These are phyloP conservation scores for Gaultheria prostrata DNA, from an alignment of 148 eudicot species.

Conservation along the genomic window DNA sequence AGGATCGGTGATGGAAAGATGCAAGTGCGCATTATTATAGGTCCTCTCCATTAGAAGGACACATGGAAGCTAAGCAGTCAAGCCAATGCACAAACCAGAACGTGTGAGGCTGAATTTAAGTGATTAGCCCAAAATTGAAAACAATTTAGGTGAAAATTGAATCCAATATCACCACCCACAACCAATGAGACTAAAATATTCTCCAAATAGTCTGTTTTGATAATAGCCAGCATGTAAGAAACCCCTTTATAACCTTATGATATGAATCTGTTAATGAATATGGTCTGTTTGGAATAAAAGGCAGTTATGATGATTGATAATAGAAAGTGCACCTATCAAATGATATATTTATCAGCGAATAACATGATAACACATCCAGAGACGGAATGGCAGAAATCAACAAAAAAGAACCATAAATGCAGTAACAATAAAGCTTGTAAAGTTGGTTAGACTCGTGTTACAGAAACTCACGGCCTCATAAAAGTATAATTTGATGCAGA, in stretches of 20 bases:
- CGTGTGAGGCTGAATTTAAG: neutral
- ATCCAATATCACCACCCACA: neutral
- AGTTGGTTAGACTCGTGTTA: neutral
- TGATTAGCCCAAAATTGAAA: neutral
- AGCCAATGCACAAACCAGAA: neutral
- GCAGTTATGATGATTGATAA: neutral
- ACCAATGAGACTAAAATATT: neutral
- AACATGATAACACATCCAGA: constrained; percentile 5
- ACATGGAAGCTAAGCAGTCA: neutral
- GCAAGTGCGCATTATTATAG: neutral
- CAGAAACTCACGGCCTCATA: neutral
- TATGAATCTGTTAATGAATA: too few species aligned
- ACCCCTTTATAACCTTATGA: too few species aligned
- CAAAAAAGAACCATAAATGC: neutral
- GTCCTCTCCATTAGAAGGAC: neutral
- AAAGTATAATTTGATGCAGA: neutral
- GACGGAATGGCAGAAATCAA: neutral
- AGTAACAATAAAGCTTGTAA: neutral
- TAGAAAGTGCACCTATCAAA: neutral
- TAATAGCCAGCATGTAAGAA: too few species aligned
- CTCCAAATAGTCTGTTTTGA: neutral
- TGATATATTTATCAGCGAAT: neutral
- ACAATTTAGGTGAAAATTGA: neutral
- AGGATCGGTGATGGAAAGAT: neutral
- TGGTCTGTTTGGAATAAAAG: neutral